Evolutionary conservation across 805 yeast genomes (phyloP).

Genomic region (Ogataea degrootiae): DNA sequence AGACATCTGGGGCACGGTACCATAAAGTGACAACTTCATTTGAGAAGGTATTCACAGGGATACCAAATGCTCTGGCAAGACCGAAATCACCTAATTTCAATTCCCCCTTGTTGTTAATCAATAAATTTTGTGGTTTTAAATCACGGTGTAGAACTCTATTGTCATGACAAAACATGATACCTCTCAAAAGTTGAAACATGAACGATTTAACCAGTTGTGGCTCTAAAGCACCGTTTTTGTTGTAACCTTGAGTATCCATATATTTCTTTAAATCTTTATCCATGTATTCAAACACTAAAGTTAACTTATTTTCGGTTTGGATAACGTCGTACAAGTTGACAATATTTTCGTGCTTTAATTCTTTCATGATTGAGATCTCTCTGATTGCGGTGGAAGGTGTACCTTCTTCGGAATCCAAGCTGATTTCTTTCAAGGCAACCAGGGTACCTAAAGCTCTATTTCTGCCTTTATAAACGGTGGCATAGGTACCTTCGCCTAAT

Average conservation of each 20-base stretch:
- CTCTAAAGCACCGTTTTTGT: conserved; percentile 61
- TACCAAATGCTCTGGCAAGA: conserved; percentile 94
- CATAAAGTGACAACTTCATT: conserved; percentile 97
- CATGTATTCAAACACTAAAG: conserved; percentile 88
- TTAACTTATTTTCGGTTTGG: conserved; percentile 93
- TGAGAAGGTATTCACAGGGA: conserved; percentile 94
- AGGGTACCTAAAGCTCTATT: conserved; percentile 81
- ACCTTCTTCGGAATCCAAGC: conserved; percentile 93
- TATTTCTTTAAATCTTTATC: conserved; percentile 90
- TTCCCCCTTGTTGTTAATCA: conserved; percentile 86
- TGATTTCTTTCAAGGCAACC: conserved; percentile 93
- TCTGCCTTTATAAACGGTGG: conserved; percentile 95
- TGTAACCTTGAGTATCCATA: conserved; percentile 79
- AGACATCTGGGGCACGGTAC: conserved; percentile 97
- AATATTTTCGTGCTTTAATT: conserved; percentile 86
- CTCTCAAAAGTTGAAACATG: conserved; percentile 89
- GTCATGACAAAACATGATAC: conserved; percentile 84
- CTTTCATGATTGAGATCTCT: conserved; percentile 93
- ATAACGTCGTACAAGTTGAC: conserved; percentile 92
- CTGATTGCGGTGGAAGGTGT: conserved; percentile 98
- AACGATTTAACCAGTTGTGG: conserved; percentile 76
- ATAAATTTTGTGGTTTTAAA: conserved; percentile 90
- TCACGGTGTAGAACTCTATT: conserved; percentile 81
- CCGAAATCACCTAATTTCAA: conserved; percentile 96
- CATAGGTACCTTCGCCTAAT: conserved; percentile 93